Conservation (phyloP, 2,329 filamentous ascomycete species). For the Juglanconis juglandina region DNA sequence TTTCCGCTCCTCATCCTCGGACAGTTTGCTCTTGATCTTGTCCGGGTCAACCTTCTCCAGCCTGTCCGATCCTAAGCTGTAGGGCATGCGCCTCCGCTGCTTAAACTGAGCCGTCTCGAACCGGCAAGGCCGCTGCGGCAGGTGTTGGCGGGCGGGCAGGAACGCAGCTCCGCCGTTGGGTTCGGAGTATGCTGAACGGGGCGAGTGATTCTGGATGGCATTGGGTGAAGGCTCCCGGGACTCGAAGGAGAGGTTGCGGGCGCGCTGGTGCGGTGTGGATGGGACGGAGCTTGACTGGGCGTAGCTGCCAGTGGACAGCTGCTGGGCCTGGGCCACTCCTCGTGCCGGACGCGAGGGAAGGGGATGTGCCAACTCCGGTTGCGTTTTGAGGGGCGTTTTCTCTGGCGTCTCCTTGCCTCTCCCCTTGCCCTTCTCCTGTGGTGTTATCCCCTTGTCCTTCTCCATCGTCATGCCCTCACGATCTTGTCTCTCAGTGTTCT, state of each 20-base stretch:
- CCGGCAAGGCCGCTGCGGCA: constrained; percentile 55
- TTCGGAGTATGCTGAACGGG: constrained; percentile 86
- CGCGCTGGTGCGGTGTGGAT: constrained; percentile 86
- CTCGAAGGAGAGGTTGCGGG: constrained; percentile 73
- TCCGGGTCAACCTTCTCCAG: constrained; percentile 69
- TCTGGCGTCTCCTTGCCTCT: constrained; percentile 35
- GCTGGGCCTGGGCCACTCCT: constrained; percentile 16
- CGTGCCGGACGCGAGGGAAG: constrained; percentile 20
- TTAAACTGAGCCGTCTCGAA: constrained; percentile 85
- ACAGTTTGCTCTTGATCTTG: constrained; percentile 69
- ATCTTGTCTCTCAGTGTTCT: constrained; percentile 56
- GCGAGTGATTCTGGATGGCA: constrained; percentile 74
- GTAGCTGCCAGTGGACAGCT: constrained; percentile 28
- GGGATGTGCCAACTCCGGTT: constrained; percentile 27
- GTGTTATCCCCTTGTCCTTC: constrained; percentile 32
- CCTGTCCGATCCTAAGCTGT: constrained; percentile 78
- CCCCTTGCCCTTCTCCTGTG: constrained; percentile 30
- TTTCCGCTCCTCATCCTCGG: constrained; percentile 68
- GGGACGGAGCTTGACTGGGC: constrained; percentile 82
- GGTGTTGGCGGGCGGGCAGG: constrained; percentile 54
- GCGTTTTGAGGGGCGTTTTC: constrained; percentile 49
- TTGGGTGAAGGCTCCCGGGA: constrained; percentile 78
- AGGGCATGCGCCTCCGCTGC: constrained; percentile 83
- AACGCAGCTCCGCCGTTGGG: constrained; percentile 72
- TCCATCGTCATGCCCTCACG: constrained; percentile 57